Base-by-base conservation (phyloP, 2,329 filamentous ascomycete species). In the Zasmidium citrigriseum region DNA sequence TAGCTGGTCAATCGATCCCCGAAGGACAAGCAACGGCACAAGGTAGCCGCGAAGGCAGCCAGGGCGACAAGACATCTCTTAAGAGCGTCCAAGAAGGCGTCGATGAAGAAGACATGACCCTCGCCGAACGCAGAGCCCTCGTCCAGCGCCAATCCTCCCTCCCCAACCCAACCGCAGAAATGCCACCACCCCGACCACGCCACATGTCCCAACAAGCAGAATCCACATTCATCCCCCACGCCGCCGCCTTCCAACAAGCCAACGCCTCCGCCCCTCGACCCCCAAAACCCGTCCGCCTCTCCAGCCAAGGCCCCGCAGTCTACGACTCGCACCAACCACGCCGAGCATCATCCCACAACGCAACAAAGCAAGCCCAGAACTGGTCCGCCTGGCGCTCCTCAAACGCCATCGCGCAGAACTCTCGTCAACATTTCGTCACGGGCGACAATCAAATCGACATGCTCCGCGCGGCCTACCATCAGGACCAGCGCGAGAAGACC, bases 101-200 rank as follows among this genome's bases (percentile, higher is more conserved):
- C 7, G 83, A 85, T 63, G 77, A 81, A 1, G 90, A 93, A 60
- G 84, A 92, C 56, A 80, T 93, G 64, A 87, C 90, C 0, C 80
- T 95, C 18, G 88, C 85, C 45, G 84, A 89, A 66, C 86, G 89
- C 54, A 69, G 73, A 60, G 68, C 70, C 16, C 54, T 75, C 16
- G 70, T 78, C 11, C 73, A 77, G 59, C 47, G 34, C 48, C 57
- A 46, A 22, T 49, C 24, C 46, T 59, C 16, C 41, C 29, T 18
- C 22, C 29, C 27, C 34, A 16, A 18, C 23, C 47, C 1, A 41
- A 14, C 14, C 29, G 16, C 47, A 38, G 21, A 11, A 18, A n/a
- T n/a, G 34, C 16, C 46, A 38, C 18, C 20, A 27, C 46, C 24
- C 47, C 16, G 16, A 38, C 29, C 34, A 52, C 48, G n/a, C 47